These are phyloP conservation scores for Platismatia glauca DNA, from an alignment of 495 filamentous ascomycete species.

Conservation along the genomic window DNA sequence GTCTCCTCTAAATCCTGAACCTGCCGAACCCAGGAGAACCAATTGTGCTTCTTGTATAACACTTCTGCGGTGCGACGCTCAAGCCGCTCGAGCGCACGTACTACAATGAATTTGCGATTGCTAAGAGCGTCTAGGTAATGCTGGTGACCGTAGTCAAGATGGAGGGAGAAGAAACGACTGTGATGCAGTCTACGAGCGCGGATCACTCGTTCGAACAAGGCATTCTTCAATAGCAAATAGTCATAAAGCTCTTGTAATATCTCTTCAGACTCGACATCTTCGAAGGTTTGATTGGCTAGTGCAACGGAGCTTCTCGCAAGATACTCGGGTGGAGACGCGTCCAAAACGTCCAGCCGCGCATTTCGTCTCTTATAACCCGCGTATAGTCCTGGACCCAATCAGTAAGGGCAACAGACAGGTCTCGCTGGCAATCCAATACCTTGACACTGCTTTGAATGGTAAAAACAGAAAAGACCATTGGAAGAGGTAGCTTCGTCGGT, in stretches of 20 bases:
- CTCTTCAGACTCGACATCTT: constrained; percentile 30
- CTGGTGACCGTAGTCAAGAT: constrained; percentile 29
- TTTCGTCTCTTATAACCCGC: constrained; percentile 43
- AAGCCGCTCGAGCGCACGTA: constrained; percentile 38
- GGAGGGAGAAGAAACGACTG: constrained; percentile 42
- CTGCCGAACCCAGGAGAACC: constrained; percentile 41
- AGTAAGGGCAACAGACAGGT: neutral
- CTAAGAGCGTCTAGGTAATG: constrained; percentile 40
- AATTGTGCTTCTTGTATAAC: constrained; percentile 40
- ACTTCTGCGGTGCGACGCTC: constrained; percentile 39
- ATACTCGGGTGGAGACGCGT: constrained; percentile 30
- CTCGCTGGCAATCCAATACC: constrained; percentile 14
- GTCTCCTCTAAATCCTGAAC: constrained; percentile 39
- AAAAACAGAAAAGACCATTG: constrained; percentile 40
- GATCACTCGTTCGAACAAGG: constrained; percentile 42
- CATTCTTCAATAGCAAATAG: constrained; percentile 36
- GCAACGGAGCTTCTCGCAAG: constrained; percentile 28
- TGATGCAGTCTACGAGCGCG: constrained; percentile 45
- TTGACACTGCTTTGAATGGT: constrained; percentile 39
- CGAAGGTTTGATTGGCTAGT: constrained; percentile 37
- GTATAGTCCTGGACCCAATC: constrained; percentile 32
- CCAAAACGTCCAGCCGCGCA: constrained; percentile 34
- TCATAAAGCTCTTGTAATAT: constrained; percentile 35
- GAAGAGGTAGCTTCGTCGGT: constrained; percentile 30
- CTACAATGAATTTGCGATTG: constrained; percentile 32